Base-by-base conservation (phyloP, 768 basidiomycete genomes). In the Amanita molliuscula region DNA sequence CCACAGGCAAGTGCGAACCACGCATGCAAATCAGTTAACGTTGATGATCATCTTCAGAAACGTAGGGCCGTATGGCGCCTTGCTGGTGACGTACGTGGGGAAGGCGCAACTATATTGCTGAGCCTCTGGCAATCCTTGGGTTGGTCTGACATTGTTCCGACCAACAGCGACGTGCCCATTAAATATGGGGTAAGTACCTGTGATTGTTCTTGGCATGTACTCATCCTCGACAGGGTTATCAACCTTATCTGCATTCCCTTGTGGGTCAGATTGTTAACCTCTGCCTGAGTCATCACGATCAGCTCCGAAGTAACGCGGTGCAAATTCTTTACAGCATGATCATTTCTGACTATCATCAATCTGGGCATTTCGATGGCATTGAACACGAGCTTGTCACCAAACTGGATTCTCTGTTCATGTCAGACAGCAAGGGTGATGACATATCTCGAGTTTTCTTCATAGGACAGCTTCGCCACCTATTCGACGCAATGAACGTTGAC, bases 251-350 rank as follows among this genome's bases (percentile, higher is more conserved):
- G 37, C 85, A 82, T 58, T 72, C 87, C 15, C 77, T 96, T 18
- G 89, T 95, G 25, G 93, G 90, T 37, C 82, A 87, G 49, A 85
- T 96, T 44, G 84, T 98, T 49, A 87, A 90, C 56, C 72, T 97
- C 13, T 97, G 95, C 62, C 72, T 98, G 47, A 96, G 93, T 54
- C 90, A 94, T 58, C 94, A 98, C 61, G 95, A 98, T 60, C 82
- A 85, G 59, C 75, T 96, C 35, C 80, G 94, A 55, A 88, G 78
- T 60, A 88, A 87, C 55, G 94, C 92, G 0, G 91, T 95, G 18
- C 82, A 88, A 57, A 93, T 97, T 50, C 76, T 98, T 18, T 95
- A 86, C 66, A 88, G 85, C 59, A 96, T 98, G 92, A 92, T 98
- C 53, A 79, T 94, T 42, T 84, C 89, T 2, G 89, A 95, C 62